Evolutionary conservation across 257 asterid species (phyloP).

Genomic region (Haberlea rhodopensis): DNA sequence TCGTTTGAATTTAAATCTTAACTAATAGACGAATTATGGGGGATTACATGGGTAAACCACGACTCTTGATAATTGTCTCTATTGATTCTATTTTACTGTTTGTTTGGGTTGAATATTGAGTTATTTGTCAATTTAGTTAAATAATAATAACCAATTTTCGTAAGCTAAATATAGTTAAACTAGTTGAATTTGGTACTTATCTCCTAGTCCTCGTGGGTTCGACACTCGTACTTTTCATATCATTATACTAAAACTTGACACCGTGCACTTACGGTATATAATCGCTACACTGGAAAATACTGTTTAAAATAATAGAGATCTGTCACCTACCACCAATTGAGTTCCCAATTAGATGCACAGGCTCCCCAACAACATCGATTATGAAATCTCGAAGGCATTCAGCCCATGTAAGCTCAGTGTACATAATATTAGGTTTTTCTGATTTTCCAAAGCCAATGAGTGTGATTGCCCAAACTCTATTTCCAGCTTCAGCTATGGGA

Average conservation of each 20-base stretch:
- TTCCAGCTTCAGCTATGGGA: constrained; percentile 70
- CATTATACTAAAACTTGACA: too few relatives aligned
- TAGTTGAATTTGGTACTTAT: too few relatives aligned
- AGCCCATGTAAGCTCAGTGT: constrained; percentile 87
- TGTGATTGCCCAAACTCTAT: constrained; percentile 85
- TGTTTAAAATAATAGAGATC: constrained; percentile 11
- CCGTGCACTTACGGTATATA: too few relatives aligned
- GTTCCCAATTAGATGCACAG: constrained; percentile 90
- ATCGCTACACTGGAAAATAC: too few relatives aligned
- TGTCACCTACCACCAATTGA: constrained; percentile 82
- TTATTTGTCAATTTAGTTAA: too few relatives aligned
- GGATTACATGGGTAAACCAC: too few relatives aligned
- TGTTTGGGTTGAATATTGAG: constrained; percentile 4
- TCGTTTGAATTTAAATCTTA: too few relatives aligned
- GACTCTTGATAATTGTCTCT: neutral
- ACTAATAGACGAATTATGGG: too few relatives aligned
- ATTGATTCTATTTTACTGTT: constrained; percentile 3
- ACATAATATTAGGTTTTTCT: constrained; percentile 79
- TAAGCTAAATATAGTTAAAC: too few relatives aligned
- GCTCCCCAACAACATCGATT: constrained; percentile 74
- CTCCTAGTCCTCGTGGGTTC: too few relatives aligned
- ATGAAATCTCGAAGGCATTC: constrained; percentile 80
- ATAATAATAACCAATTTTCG: too few relatives aligned
- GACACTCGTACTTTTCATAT: too few relatives aligned
- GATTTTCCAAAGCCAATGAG: constrained; percentile 90